Percentiles rank a stretch among this genome's conserved stretches.
Conservation (phyloP, 202 grass and related monocot genomes). For the Zizania palustris region DNA sequence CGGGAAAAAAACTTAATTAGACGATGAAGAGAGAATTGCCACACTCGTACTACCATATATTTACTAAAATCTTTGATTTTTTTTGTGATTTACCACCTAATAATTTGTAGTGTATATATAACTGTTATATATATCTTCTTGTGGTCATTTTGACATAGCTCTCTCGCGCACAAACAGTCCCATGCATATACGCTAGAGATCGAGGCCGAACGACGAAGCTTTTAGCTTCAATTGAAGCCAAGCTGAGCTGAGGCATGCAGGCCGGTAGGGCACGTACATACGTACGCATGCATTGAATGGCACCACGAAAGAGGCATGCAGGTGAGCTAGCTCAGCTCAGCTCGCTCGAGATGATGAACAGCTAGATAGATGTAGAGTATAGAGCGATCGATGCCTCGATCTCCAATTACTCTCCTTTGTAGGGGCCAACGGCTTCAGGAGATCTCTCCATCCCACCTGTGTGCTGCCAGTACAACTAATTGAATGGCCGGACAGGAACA, state of each 20-base stretch:
- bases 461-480: background rate
- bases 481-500: constrained; percentile 4
- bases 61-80: no score
- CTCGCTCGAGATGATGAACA: background rate
- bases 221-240: background rate
- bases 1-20: no score
- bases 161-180: background rate
- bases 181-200: background rate
- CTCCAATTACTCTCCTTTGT: background rate
- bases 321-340: background rate
- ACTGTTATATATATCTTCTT: no score
- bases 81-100: no score
- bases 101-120: no score
- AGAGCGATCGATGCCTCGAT: background rate
- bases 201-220: background rate
- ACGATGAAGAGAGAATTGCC: no score
- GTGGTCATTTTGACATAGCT: background rate
- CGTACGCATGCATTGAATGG: constrained; percentile 43
- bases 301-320: constrained; percentile 45
- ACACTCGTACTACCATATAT: no score
- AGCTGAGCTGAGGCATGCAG: background rate
- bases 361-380: background rate
- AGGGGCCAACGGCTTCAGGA: background rate
- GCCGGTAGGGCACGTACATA: background rate
- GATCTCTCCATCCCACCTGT: background rate